A percentile compares a stretch with the other conserved stretches of the same genome.
Evolutionary conservation across 139 green algal genomes (phyloP).

Genomic region (Asterochloris sp.): DNA sequence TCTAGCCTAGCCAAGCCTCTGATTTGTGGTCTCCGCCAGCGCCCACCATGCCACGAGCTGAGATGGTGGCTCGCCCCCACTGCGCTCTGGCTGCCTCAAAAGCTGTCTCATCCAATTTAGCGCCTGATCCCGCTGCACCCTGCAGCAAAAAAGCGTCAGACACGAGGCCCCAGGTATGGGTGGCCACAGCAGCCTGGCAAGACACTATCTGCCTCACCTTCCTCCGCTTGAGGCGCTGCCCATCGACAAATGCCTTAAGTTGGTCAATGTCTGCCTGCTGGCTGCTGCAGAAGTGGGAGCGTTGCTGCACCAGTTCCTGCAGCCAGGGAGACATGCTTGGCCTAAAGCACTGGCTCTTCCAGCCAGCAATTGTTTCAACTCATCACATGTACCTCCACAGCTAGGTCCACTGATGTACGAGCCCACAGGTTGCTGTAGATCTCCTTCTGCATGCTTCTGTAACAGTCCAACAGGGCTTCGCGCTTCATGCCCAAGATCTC

Average conservation of each 20-base stretch:
- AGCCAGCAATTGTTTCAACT: not conserved
- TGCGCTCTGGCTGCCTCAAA: constrained; percentile 54
- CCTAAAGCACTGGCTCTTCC: not conserved
- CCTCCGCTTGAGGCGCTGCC: constrained; percentile 39
- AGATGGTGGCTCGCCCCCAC: constrained; percentile 42
- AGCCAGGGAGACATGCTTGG: not conserved
- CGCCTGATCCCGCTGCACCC: constrained; percentile 35
- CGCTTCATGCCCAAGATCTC: constrained; percentile 37
- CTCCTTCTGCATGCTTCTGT: constrained; percentile 35
- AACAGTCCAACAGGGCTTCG: constrained; percentile 54
- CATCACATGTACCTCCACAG: constrained; percentile 26
- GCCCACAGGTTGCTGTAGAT: constrained; percentile 58
- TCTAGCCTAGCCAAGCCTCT: constrained; percentile 32
- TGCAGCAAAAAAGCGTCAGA: not conserved
- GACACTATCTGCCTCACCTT: constrained; percentile 19
- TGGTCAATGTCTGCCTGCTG: constrained; percentile 41
- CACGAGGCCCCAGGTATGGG: not conserved
- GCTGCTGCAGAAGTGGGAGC: constrained; percentile 31
- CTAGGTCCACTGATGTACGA: constrained; percentile 48
- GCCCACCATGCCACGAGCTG: constrained; percentile 40
- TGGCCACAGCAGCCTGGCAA: not conserved
- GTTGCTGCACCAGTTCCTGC: constrained; percentile 21
- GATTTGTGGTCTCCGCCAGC: constrained; percentile 27
- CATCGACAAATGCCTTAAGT: constrained; percentile 42
- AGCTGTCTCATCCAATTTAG: constrained; percentile 50